Conservation (phyloP, 2,329 filamentous ascomycete species). For the Trematosphaeria pertusa region DNA sequence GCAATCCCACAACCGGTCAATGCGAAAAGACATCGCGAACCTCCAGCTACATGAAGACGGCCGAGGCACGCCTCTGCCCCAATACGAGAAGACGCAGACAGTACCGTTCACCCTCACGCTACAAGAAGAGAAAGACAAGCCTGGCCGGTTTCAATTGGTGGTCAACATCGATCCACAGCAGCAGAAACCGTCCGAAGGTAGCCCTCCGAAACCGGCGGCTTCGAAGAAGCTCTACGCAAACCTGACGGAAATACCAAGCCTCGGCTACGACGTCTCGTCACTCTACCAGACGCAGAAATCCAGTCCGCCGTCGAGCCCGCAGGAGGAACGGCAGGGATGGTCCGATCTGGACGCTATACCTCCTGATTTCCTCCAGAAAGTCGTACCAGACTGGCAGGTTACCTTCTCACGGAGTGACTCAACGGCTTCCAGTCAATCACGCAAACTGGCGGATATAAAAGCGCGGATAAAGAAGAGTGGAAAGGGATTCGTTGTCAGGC, state of each 20-base stretch:
- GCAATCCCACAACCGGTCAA: constrained; percentile 15
- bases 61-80: constrained; percentile 34
- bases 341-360: constrained; percentile 37
- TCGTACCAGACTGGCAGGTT: constrained; percentile 39
- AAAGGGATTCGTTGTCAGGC: constrained; percentile 40
- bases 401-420: constrained; percentile 36
- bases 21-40: constrained; percentile 18
- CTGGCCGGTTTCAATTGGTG: constrained; percentile 40
- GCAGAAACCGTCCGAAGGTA: constrained; percentile 7
- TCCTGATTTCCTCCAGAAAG: constrained; percentile 36
- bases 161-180: constrained; percentile 34
- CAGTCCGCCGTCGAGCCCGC: constrained; percentile 33
- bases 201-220: constrained; percentile 11
- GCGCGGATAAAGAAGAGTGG: constrained; percentile 42
- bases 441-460: constrained; percentile 38
- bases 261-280: constrained; percentile 21
- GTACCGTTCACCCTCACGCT: constrained; percentile 39
- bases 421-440: constrained; percentile 31
- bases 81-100: constrained; percentile 35
- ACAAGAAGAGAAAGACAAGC: constrained; percentile 37
- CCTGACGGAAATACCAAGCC: constrained; percentile 22
- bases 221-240: constrained; percentile 20
- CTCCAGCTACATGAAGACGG: constrained; percentile 23
- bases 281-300: constrained; percentile 29
- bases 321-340: constrained; percentile 35